These are phyloP conservation scores for Phialophora tarda DNA, from an alignment of 2,329 filamentous ascomycete genomes.

Conservation along the genomic window DNA sequence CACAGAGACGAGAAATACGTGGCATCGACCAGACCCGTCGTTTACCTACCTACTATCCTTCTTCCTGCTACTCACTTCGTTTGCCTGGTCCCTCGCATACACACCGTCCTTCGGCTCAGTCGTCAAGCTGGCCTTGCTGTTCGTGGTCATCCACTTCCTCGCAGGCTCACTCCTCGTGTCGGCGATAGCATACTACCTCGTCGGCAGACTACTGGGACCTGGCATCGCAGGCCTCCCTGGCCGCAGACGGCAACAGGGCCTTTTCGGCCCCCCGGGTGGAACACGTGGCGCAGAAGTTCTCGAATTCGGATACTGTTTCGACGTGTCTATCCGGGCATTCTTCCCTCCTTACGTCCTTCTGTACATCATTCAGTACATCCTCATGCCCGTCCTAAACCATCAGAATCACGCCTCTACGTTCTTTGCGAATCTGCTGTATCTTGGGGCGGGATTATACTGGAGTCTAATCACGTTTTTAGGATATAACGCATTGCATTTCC, in stretches of 20 bases:
- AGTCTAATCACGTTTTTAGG: constrained; percentile 72
- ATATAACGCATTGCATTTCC: constrained; percentile 71
- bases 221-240: constrained; percentile 54
- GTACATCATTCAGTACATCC: constrained; percentile 70
- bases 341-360: constrained; percentile 71
- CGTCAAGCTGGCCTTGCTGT: constrained; percentile 54
- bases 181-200: constrained; percentile 67
- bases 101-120: constrained; percentile 55
- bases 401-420: constrained; percentile 56
- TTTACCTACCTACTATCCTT: constrained; percentile 73
- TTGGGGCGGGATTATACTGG: constrained; percentile 70
- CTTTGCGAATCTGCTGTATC: constrained; percentile 69
- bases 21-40: constrained; percentile 71
- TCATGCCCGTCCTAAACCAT: constrained; percentile 63
- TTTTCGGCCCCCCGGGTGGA: constrained; percentile 62
- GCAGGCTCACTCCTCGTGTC: constrained; percentile 64
- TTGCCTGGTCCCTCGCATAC: constrained; percentile 65
- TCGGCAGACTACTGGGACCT: constrained; percentile 66
- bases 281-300: constrained; percentile 58
- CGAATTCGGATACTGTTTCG: constrained; percentile 74
- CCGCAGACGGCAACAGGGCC: constrained; percentile 57
- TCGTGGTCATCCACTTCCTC: constrained; percentile 65
- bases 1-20: constrained; percentile 71
- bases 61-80: constrained; percentile 63
- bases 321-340: constrained; percentile 71